Percentiles rank a stretch among this genome's conserved stretches.
These are phyloP conservation scores for Tylopilus subfusipes DNA, from an alignment of 768 basidiomycete species.

Conservation along the genomic window DNA sequence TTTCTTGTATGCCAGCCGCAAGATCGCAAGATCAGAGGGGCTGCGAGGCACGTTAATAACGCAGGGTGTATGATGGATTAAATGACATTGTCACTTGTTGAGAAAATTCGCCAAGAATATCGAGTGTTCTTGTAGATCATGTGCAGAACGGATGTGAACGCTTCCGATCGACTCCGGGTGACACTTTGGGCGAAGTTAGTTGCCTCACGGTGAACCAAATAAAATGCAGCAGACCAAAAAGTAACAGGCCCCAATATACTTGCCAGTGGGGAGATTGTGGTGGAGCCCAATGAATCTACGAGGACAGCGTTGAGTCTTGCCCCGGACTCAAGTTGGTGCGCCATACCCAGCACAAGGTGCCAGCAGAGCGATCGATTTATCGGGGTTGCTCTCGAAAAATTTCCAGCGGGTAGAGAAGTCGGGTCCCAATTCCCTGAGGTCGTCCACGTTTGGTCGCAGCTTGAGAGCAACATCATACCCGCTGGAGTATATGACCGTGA, in stretches of 20 bases:
- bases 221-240: conserved; percentile 25
- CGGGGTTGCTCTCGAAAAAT: conserved; percentile 48
- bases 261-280: conserved; percentile 7
- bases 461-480: conserved; percentile 55
- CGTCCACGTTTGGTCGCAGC: conserved; percentile 47
- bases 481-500: conserved; percentile 27
- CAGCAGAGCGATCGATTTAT: conserved; percentile 52
- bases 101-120: conserved; percentile 48
- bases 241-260: conserved; percentile 22
- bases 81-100: conserved; percentile 34
- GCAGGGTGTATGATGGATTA: background rate
- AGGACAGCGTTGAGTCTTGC: background rate
- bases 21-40: conserved; percentile 23
- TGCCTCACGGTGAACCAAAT: background rate
- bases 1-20: conserved; percentile 29
- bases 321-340: background rate
- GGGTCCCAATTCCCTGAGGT: conserved; percentile 47
- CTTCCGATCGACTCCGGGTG: conserved; percentile 42
- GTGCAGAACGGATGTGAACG: conserved; percentile 45
- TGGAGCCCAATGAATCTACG: conserved; percentile 12
- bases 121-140: conserved; percentile 37
- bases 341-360: conserved; percentile 40
- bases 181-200: conserved; percentile 13
- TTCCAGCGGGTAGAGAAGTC: conserved; percentile 49
- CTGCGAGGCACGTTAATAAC: conserved; percentile 7